Evolutionary conservation across 2,329 filamentous ascomycete species (phyloP).

Genomic region (Sporothrix phasma): DNA sequence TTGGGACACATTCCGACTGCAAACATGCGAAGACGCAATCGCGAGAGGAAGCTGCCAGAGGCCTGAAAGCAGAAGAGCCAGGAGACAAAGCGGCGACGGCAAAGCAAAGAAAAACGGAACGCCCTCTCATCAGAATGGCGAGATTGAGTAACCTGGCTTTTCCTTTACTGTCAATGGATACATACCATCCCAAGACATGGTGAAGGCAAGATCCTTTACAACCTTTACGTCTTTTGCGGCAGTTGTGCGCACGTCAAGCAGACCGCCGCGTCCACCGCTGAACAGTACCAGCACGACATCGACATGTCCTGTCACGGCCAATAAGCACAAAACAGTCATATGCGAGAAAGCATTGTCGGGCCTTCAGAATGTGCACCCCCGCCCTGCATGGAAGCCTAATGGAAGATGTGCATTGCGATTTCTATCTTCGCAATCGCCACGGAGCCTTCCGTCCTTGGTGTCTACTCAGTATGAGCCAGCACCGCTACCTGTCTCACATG

Average conservation of each 20-base stretch:
- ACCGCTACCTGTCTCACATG: not conserved
- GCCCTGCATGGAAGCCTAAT: not conserved
- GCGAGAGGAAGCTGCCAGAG: not conserved
- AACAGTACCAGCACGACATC: not conserved
- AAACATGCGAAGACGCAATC: not conserved
- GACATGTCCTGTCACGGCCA: not conserved
- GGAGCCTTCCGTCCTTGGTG: not conserved
- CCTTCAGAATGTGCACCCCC: not conserved
- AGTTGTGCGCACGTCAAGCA: not conserved
- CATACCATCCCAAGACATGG: not conserved
- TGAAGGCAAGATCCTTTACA: not conserved
- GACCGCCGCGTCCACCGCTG: not conserved
- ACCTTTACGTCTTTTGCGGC: not conserved
- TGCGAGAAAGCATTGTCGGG: not conserved
- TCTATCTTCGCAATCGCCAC: not conserved
- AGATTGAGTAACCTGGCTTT: not conserved
- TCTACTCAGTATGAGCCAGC: not conserved
- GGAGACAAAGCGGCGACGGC: not conserved
- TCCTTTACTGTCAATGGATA: not conserved
- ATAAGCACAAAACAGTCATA: not conserved
- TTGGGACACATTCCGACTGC: slow-evolving; percentile 4
- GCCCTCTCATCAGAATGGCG: not conserved
- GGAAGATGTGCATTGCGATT: not conserved
- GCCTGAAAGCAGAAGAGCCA: not conserved
- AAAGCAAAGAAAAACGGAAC: not conserved